phyloP scores from a whole-genome alignment of 2,329 filamentous ascomycete genomes.

The Amauroascus niger region DNA sequence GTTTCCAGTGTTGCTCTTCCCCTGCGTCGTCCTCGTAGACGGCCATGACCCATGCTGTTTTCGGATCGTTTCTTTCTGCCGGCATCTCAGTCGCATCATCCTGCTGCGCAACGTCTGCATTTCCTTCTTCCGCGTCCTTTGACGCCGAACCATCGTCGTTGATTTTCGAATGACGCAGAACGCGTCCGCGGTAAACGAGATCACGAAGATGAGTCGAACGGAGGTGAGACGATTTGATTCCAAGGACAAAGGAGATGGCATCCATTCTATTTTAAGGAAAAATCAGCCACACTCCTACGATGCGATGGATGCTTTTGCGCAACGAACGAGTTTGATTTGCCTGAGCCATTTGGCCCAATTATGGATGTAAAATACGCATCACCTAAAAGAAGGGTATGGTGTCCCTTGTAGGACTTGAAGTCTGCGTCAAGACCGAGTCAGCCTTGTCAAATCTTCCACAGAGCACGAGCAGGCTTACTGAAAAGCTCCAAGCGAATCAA shows the following conservation, averaged over 20 bases:
- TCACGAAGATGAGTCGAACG: slow-evolving; percentile 90
- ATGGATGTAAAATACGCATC: slow-evolving; percentile 99
- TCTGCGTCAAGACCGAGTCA: slow-evolving; percentile 45
- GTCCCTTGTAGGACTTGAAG: slow-evolving; percentile 99
- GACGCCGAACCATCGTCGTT: slow-evolving; percentile 78
- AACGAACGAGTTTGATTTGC: slow-evolving; percentile 90
- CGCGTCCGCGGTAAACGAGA: slow-evolving; percentile 88
- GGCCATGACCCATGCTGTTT: slow-evolving; percentile 97
- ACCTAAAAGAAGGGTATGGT: slow-evolving; percentile 86
- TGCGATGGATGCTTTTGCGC: not conserved
- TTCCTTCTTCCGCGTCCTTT: slow-evolving; percentile 46
- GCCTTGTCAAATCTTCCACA: slow-evolving; percentile 15
- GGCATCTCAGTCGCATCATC: slow-evolving; percentile 53
- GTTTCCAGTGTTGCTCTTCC: slow-evolving; percentile 92
- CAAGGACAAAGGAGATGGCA: slow-evolving; percentile 95
- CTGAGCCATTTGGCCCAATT: slow-evolving; percentile 98
- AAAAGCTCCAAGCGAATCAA: slow-evolving; percentile 88
- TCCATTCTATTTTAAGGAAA: slow-evolving; percentile 65
- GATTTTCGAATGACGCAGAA: slow-evolving; percentile 83
- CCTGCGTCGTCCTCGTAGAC: slow-evolving; percentile 97
- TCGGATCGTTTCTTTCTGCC: slow-evolving; percentile 64
- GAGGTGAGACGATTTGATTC: slow-evolving; percentile 96
- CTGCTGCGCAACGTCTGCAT: slow-evolving; percentile 53
- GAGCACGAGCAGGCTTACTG: slow-evolving; percentile 50
- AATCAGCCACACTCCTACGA: slow-evolving; percentile 7